These are phyloP conservation scores for Ustilago tritici DNA, from an alignment of 1,284 basidiomycete species.

Conservation along the genomic window DNA sequence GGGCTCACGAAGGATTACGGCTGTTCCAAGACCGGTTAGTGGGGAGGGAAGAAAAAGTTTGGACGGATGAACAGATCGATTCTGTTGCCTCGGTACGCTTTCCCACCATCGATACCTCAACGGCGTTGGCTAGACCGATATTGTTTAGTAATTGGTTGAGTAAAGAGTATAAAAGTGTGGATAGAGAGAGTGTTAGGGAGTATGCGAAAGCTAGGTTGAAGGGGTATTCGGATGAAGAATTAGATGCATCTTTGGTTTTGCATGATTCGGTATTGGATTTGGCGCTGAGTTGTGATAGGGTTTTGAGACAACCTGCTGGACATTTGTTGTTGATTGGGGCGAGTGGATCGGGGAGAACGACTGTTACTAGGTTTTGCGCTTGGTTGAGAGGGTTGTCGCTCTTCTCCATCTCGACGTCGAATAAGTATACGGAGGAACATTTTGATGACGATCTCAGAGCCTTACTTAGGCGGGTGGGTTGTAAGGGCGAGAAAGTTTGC, in stretches of 20 bases:
- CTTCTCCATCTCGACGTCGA: constrained; percentile 98
- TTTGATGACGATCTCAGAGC: constrained; percentile 97
- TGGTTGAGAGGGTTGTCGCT: constrained; percentile 99
- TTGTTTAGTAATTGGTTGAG: constrained; percentile 99
- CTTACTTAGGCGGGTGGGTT: constrained; percentile 91
- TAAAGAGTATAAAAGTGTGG: constrained; percentile 95
- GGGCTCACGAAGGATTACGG: constrained; percentile 97
- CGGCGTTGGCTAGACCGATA: constrained; percentile 83
- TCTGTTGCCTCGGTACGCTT: constrained; percentile 86
- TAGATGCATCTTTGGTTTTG: constrained; percentile 96
- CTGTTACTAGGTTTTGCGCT: constrained; percentile 95
- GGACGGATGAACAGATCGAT: constrained; percentile 96
- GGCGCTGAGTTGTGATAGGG: constrained; percentile 95
- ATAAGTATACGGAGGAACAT: constrained; percentile 97
- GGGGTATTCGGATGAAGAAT: constrained; percentile 75
- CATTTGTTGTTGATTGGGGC: constrained; percentile 97
- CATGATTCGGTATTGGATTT: constrained; percentile 99
- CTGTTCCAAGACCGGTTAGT: constrained; percentile 98
- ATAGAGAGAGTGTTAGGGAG: constrained; percentile 90
- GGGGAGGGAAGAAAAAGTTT: constrained; percentile 70
- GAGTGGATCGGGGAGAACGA: constrained; percentile 98
- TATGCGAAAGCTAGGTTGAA: constrained; percentile 96
- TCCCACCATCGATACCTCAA: constrained; percentile 86
- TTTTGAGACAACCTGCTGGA: constrained; percentile 98
- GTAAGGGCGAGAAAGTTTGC: constrained; percentile 98